phyloP scores from a whole-genome alignment of 352 stramenopile species.

The Phytopythium litorale region DNA sequence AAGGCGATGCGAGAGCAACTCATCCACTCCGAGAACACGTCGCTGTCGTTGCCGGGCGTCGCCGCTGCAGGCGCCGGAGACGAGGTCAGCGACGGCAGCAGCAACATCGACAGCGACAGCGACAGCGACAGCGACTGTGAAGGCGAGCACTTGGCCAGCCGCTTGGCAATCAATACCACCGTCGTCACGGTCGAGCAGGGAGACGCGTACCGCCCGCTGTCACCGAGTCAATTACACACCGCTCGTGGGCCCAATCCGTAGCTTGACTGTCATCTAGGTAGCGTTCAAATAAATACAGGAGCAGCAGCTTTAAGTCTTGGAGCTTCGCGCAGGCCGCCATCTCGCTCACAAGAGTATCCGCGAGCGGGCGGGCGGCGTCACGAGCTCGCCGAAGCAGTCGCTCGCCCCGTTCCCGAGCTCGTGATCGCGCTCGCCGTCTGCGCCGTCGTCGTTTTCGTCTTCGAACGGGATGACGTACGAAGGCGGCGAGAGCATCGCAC shows the following conservation, averaged over 20 bases:
- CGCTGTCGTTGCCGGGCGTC: neutral
- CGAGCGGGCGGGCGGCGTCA: slow-evolving; percentile 1
- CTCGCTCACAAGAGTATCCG: neutral
- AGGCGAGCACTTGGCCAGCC: neutral
- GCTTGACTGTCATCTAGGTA: slow-evolving; percentile 10
- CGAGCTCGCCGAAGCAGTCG: slow-evolving; percentile 7
- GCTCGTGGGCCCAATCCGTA: slow-evolving; percentile 14
- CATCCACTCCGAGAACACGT: slow-evolving; percentile 23
- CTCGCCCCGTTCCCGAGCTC: neutral
- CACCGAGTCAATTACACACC: slow-evolving; percentile 17
- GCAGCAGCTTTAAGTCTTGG: neutral
- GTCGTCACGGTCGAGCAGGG: slow-evolving; percentile 23
- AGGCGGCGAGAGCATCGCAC: neutral
- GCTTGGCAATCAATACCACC: neutral
- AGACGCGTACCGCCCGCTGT: slow-evolving; percentile 36
- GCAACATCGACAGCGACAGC: slow-evolving; percentile 9
- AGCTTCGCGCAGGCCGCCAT: neutral
- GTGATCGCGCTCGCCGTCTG: neutral
- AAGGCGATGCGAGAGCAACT: slow-evolving; percentile 44
- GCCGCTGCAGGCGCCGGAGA: slow-evolving; percentile 6
- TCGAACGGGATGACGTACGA: slow-evolving; percentile 6
- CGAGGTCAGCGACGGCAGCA: neutral
- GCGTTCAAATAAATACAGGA: neutral
- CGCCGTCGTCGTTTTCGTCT: slow-evolving; percentile 1
- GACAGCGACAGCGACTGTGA: slow-evolving; percentile 7